Conservation (phyloP, 257 asterid species). For the Primulina tabacum region DNA sequence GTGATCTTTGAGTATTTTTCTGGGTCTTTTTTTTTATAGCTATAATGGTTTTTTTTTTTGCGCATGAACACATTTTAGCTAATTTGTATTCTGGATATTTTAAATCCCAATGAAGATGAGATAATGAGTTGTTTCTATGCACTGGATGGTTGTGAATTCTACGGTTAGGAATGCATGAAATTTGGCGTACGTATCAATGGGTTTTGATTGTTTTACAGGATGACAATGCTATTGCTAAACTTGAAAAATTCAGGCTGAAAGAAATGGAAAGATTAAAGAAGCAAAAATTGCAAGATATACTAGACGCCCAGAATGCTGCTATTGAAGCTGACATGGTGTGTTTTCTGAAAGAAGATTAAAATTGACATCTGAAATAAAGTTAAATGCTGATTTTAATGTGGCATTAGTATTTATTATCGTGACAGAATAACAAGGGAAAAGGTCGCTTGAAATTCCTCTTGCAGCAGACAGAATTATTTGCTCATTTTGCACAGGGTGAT, state of each 20-base stretch:
- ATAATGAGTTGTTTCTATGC: not conserved
- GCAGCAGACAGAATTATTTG: conserved; percentile 96
- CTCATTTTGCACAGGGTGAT: conserved; percentile 95
- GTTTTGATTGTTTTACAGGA: conserved; percentile 42
- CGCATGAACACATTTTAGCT: not conserved
- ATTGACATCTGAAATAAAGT: not conserved
- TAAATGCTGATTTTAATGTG: not conserved
- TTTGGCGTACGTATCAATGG: not conserved
- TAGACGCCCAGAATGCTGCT: conserved; percentile 91
- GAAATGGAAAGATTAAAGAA: conserved; percentile 85
- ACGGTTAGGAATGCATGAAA: not conserved
- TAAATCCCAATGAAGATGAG: not conserved
- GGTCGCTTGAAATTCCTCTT: conserved; percentile 90
- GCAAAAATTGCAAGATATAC: conserved; percentile 81
- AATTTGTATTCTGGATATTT: not conserved
- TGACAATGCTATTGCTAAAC: conserved; percentile 49
- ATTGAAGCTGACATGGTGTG: conserved; percentile 93
- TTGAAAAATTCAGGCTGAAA: conserved; percentile 67
- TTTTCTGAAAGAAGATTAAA: conserved; percentile 3
- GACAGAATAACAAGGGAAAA: conserved; percentile 86
- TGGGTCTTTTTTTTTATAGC: not conserved
- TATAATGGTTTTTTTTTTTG: too few species aligned
- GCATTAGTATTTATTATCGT: conserved; percentile 21
- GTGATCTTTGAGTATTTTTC: not conserved
- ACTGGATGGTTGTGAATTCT: conserved; percentile 8